Conservation (phyloP, 768 basidiomycete species). For the Mycena vitilis region DNA sequence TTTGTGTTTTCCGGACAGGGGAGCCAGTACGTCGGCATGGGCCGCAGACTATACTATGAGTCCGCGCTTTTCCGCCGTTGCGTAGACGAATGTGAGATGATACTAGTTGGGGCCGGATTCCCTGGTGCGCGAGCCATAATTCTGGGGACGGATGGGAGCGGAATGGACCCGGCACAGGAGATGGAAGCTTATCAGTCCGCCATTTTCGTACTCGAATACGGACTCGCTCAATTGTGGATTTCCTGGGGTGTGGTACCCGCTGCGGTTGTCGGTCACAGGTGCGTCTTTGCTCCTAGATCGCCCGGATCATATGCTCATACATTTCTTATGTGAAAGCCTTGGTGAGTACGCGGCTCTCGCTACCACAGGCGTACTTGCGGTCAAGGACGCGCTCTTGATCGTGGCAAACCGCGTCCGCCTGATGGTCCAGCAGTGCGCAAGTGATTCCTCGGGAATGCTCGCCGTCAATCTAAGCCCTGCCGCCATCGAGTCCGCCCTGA, state of each 20-base stretch:
- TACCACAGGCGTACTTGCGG: constrained; percentile 65
- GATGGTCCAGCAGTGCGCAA: constrained; percentile 61
- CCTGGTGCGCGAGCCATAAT: constrained; percentile 62
- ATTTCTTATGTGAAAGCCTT: constrained; percentile 54
- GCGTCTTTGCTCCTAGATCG: constrained; percentile 32
- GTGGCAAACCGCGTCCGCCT: constrained; percentile 70
- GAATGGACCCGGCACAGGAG: constrained; percentile 46
- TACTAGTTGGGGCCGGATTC: constrained; percentile 62
- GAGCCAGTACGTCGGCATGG: constrained; percentile 76
- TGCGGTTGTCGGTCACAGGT: constrained; percentile 83
- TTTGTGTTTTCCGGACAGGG: constrained; percentile 86
- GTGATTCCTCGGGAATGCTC: constrained; percentile 68
- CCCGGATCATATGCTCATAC: not conserved
- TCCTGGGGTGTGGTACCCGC: constrained; percentile 73
- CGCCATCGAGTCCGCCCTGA: constrained; percentile 50
- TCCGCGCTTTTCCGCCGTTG: constrained; percentile 58
- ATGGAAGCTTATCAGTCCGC: constrained; percentile 64
- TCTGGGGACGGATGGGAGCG: constrained; percentile 38
- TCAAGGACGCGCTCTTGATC: constrained; percentile 67
- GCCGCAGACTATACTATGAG: constrained; percentile 62
- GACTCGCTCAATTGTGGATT: constrained; percentile 72
- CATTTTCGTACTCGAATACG: constrained; percentile 72
- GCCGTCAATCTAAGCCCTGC: constrained; percentile 57
- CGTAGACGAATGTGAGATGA: constrained; percentile 69
- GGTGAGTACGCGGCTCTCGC: constrained; percentile 83